These are phyloP conservation scores for Candida maris DNA, from an alignment of 805 yeast genomes.

Conservation along the genomic window DNA sequence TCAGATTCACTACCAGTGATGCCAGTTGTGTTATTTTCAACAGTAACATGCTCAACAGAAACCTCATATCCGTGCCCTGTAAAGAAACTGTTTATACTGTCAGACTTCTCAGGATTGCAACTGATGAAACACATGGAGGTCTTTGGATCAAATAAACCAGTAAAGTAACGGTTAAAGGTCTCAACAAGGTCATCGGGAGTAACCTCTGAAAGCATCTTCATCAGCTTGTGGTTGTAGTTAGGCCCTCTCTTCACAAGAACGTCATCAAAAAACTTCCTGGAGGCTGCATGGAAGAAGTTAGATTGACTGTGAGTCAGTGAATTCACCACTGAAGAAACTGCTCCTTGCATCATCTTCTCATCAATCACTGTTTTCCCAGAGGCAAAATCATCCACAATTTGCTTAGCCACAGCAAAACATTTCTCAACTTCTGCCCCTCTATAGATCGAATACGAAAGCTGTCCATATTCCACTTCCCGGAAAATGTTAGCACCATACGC, in stretches of 20 bases:
- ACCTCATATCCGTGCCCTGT: slow-evolving; percentile 54
- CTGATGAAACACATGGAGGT: slow-evolving; percentile 63
- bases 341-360: slow-evolving; percentile 58
- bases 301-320: slow-evolving; percentile 64
- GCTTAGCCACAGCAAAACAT: slow-evolving; percentile 55
- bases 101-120: slow-evolving; percentile 65
- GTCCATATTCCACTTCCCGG: slow-evolving; percentile 62
- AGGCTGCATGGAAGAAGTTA: slow-evolving; percentile 63
- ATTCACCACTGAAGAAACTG: slow-evolving; percentile 73
- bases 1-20: slow-evolving; percentile 28
- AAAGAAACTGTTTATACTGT: slow-evolving; percentile 45
- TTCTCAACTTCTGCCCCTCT: slow-evolving; percentile 80
- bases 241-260: slow-evolving; percentile 70
- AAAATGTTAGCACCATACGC: slow-evolving; percentile 82
- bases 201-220: slow-evolving; percentile 49
- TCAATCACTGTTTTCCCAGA: slow-evolving; percentile 55
- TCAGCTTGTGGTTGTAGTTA: slow-evolving; percentile 50
- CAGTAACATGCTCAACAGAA: slow-evolving; percentile 50
- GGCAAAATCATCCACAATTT: slow-evolving; percentile 60
- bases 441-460: slow-evolving; percentile 61
- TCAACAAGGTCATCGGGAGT: slow-evolving; percentile 50
- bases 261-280: slow-evolving; percentile 60
- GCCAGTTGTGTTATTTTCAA: slow-evolving; percentile 23
- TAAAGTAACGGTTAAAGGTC: slow-evolving; percentile 54
- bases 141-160: slow-evolving; percentile 57